Conservation (phyloP, 2,329 filamentous ascomycete species). For the Elsinoe arachidis region DNA sequence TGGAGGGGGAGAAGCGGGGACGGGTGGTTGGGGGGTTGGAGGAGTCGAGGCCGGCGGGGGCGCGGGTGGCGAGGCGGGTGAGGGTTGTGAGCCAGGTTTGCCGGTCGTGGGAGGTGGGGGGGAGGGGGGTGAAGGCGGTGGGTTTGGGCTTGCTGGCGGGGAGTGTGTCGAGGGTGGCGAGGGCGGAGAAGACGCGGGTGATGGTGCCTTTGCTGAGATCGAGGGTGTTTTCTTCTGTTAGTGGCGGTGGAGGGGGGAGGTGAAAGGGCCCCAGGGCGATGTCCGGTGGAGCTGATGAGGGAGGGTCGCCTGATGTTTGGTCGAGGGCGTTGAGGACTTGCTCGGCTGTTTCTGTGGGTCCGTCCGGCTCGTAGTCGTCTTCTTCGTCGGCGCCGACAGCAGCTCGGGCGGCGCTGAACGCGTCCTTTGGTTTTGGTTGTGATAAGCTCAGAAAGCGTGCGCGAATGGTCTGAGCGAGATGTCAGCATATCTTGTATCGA, state of each 20-base stretch:
- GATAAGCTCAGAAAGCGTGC: conserved; percentile 33
- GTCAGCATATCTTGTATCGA: conserved; percentile 18
- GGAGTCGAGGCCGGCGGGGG: conserved; percentile 61
- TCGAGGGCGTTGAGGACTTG: conserved; percentile 72
- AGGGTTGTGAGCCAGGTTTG: conserved; percentile 90
- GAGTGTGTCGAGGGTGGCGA: conserved; percentile 63
- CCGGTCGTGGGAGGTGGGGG: conserved; percentile 65
- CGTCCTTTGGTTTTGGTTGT: conserved; percentile 23
- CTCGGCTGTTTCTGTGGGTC: conserved; percentile 63
- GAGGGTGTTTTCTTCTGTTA: conserved; percentile 64
- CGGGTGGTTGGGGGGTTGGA: neutral
- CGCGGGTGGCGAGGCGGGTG: conserved; percentile 73
- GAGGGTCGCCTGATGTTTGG: conserved; percentile 45
- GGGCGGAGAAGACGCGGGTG: conserved; percentile 67
- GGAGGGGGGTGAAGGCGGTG: conserved; percentile 72
- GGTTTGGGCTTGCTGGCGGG: conserved; percentile 43
- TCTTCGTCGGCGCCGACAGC: conserved; percentile 58
- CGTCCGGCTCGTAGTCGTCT: conserved; percentile 88
- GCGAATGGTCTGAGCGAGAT: conserved; percentile 30
- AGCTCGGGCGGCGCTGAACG: conserved; percentile 25
- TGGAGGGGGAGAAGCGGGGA: conserved; percentile 44
- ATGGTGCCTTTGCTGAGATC: conserved; percentile 68
- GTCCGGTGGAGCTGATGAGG: conserved; percentile 29
- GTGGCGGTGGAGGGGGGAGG: conserved; percentile 64
- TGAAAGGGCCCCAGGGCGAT: conserved; percentile 66